Conservation (phyloP, 768 basidiomycete genomes). For the Clitopilus passeckerianus region DNA sequence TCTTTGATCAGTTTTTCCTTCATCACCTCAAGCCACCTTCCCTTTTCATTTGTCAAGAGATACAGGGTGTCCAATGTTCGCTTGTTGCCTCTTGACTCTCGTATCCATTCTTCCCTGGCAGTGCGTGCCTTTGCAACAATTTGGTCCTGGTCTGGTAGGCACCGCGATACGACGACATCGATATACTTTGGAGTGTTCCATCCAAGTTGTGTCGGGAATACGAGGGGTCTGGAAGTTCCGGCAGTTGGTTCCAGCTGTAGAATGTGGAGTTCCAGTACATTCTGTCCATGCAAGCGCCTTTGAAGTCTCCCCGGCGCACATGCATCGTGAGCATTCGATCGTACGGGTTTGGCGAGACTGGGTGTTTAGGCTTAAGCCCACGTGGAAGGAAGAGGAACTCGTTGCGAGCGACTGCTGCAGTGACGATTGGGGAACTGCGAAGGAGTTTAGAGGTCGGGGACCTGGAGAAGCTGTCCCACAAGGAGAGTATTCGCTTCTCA, state of each 20-base stretch:
- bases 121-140: conserved; percentile 38
- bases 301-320: conserved; percentile 15
- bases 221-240: conserved; percentile 11
- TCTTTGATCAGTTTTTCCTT: conserved; percentile 29
- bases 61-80: conserved; percentile 41
- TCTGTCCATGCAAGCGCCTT: conserved; percentile 9
- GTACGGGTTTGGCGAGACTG: not conserved
- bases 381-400: conserved; percentile 2
- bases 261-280: conserved; percentile 6
- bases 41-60: conserved; percentile 60
- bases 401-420: conserved; percentile 7
- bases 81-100: not conserved
- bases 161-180: conserved; percentile 27
- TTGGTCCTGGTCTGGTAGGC: conserved; percentile 46
- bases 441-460: conserved; percentile 10
- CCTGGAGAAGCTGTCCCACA: conserved; percentile 11
- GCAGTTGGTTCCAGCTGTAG: conserved; percentile 13
- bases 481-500: conserved; percentile 5
- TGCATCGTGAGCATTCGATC: conserved; percentile 10
- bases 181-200: not conserved
- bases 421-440: conserved; percentile 12
- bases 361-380: not conserved
- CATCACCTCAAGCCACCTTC: conserved; percentile 43
- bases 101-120: conserved; percentile 22
- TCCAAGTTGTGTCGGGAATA: conserved; percentile 7